Percentiles rank a stretch among this genome's conserved stretches.
These are phyloP conservation scores for Xylariaceae sp. DNA, from an alignment of 2,329 filamentous ascomycete genomes.

Conservation along the genomic window DNA sequence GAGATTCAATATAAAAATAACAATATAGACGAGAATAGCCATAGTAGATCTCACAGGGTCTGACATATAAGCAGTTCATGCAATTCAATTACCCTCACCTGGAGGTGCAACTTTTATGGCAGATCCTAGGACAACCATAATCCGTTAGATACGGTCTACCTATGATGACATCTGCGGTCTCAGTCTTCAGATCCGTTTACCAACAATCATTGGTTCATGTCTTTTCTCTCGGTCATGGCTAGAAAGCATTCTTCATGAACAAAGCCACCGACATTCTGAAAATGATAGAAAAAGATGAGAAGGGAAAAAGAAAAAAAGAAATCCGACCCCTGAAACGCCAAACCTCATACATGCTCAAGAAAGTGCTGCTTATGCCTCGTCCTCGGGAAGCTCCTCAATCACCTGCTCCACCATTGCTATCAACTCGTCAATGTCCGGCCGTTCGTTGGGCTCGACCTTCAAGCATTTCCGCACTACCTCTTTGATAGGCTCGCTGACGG, in stretches of 20 bases:
- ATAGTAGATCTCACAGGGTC: too few relatives aligned
- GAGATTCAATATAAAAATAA: too few relatives aligned
- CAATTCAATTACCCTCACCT: not conserved
- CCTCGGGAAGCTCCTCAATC: constrained; percentile 31
- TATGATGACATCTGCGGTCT: constrained; percentile 9
- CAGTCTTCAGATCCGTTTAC: constrained; percentile 8
- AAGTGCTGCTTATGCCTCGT: constrained; percentile 24
- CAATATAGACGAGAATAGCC: too few relatives aligned
- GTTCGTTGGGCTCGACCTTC: constrained; percentile 76
- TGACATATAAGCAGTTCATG: too few relatives aligned
- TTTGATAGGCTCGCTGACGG: constrained; percentile 76
- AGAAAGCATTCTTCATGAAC: constrained; percentile 7
- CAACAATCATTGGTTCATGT: constrained; percentile 3
- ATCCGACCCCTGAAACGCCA: constrained; percentile 10
- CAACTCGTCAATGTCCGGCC: constrained; percentile 51
- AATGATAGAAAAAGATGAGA: not conserved
- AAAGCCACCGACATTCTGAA: not conserved
- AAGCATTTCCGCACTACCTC: constrained; percentile 85
- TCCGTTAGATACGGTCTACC: constrained; percentile 1
- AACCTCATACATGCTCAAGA: not conserved
- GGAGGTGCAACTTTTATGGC: not conserved
- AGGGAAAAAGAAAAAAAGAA: not conserved
- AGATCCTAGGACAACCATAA: not conserved
- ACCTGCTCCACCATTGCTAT: constrained; percentile 33
- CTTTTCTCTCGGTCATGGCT: not conserved